These are phyloP conservation scores for Tympanopsis confertula DNA, from an alignment of 2,329 filamentous ascomycete species.

Conservation along the genomic window DNA sequence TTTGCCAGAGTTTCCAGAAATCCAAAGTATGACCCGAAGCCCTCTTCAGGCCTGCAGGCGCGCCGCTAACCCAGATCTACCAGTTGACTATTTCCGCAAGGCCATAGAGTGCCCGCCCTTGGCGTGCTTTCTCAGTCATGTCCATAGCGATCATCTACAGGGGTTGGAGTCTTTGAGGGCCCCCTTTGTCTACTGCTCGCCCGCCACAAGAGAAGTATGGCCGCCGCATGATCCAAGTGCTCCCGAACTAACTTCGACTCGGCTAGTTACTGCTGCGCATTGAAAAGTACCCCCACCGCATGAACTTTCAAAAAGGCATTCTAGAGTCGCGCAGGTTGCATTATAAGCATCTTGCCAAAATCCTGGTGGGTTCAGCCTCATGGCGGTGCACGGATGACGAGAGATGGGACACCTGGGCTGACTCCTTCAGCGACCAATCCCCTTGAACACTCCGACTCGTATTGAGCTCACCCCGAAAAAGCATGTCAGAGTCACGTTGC, in stretches of 20 bases:
- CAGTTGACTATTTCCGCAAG: conserved; percentile 72
- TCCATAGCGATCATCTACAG: conserved; percentile 79
- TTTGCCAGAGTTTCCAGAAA: neutral
- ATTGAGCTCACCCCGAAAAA: conserved; percentile 63
- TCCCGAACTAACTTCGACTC: neutral
- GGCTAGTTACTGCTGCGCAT: conserved; percentile 64
- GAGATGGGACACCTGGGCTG: conserved; percentile 1
- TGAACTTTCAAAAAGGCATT: conserved; percentile 71
- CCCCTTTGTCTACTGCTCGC: conserved; percentile 83
- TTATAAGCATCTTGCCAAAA: conserved; percentile 62
- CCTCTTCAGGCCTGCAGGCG: conserved; percentile 4
- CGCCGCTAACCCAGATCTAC: neutral
- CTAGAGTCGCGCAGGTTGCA: conserved; percentile 63
- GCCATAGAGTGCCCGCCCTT: conserved; percentile 48
- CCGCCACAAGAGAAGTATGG: conserved; percentile 54
- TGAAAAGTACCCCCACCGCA: conserved; percentile 66
- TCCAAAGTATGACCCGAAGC: conserved; percentile 4
- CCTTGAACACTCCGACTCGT: conserved; percentile 65
- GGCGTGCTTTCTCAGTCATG: conserved; percentile 82
- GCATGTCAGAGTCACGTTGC: conserved; percentile 67
- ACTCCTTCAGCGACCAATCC: conserved; percentile 55
- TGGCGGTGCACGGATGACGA: conserved; percentile 1
- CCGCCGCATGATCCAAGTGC: neutral
- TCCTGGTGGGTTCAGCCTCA: conserved; percentile 36
- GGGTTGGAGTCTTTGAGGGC: conserved; percentile 68